Evolutionary conservation across 441 rosid species (phyloP).

Genomic region (Brassica balearica): DNA sequence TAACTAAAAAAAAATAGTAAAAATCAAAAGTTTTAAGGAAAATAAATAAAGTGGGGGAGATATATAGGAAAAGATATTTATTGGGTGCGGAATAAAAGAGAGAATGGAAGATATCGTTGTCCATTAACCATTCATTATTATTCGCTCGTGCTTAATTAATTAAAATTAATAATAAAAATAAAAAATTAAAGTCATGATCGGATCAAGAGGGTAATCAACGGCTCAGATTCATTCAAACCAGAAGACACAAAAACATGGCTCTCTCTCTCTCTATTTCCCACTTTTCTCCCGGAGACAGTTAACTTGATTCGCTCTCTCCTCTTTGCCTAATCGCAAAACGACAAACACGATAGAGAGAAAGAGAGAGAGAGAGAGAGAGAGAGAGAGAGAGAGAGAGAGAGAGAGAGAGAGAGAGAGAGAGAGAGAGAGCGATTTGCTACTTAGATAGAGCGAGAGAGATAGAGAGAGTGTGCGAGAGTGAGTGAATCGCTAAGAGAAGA

Average conservation of each 20-base stretch:
- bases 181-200: not conserved
- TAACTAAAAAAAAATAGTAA: not conserved
- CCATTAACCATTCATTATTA: not conserved
- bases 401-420: not conserved
- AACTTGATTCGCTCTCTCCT: constrained; percentile 45
- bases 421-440: constrained; percentile 7
- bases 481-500: constrained; percentile 18
- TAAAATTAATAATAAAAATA: not conserved
- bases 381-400: not conserved
- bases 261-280: constrained; percentile 23
- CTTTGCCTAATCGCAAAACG: constrained; percentile 41
- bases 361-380: too few species aligned
- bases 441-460: not conserved
- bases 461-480: not conserved
- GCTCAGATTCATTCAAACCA: constrained; percentile 1
- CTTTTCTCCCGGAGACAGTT: constrained; percentile 50
- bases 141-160: not conserved
- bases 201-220: not conserved
- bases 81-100: not conserved
- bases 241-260: not conserved
- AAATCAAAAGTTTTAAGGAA: not conserved
- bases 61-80: not conserved
- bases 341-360: constrained; percentile 21
- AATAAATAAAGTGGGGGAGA: not conserved
- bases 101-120: not conserved